Base-by-base conservation (phyloP, 352 stramenopile genomes). In the Globisporangium okanoganense region DNA sequence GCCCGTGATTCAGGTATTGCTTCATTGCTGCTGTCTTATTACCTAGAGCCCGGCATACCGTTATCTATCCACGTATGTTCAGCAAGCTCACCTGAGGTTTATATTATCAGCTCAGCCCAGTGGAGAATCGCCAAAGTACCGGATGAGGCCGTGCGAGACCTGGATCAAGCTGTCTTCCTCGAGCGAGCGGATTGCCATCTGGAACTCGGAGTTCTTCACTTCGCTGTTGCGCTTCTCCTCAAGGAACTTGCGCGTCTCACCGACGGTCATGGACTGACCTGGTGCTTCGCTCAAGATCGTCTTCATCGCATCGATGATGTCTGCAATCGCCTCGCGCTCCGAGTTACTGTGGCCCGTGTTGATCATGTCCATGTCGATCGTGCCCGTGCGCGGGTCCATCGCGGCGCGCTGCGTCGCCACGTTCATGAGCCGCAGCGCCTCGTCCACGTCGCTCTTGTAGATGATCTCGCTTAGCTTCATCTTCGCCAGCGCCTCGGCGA, bases 291-390 rank as follows among this genome's bases (percentile, higher is more conserved):
- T 64, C 22, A 95, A 61, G 52, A 88, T 72, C 25, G 69, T 60
- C 60, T 90, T 90, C 31, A 95, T 72, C 1, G 54, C 50, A 4
- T 79, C 62, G 18, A 92, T 73, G 14, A 93, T 66, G 53, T 82
- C 73, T 5, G 68, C 70, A 12, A 92, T 70, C 5, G 81, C 74
- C 58, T 98, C 85, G 18, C 95, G 87, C 68, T 98, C 95, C 8
- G 90, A 75, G 38, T 86, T 88, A 57, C 85, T 95, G 64, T 96
- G 81, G 22, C 96, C 96, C 5, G 96, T 99, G 53, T 96, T 96
- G 71, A 99, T 98, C 92, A 99, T 98, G 72, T 99, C 97, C 97
- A 99, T 99, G 75, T 99, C 97, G 69, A 99, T 99, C n/a, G 92
- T 95, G 36, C 97, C 97, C 2, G 97, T 99, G 44, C 93, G 77